These are phyloP conservation scores for Dactylellina cionopaga DNA, from an alignment of 2,329 filamentous ascomycete species.

Conservation along the genomic window DNA sequence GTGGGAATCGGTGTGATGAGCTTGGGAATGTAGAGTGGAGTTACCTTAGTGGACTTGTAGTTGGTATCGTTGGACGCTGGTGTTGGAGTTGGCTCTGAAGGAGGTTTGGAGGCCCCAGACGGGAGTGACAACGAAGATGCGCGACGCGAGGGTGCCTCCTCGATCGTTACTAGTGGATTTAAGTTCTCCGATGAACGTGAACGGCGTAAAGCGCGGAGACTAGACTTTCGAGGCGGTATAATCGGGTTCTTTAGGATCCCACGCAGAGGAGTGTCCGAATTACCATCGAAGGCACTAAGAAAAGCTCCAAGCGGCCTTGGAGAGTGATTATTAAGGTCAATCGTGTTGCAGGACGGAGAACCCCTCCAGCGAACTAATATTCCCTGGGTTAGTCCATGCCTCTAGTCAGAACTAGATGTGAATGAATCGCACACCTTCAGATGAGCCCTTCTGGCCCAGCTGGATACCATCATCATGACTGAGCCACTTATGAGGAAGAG, in stretches of 20 bases:
- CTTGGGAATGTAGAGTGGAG: background rate
- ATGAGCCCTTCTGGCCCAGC: background rate
- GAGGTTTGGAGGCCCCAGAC: background rate
- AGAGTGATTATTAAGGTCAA: background rate
- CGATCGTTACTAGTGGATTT: background rate
- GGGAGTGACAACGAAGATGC: conserved; percentile 33
- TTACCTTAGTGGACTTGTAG: background rate
- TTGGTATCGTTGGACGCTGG: background rate
- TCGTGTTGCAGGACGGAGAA: background rate
- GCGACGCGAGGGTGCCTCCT: conserved; percentile 10
- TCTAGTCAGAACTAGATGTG: no score
- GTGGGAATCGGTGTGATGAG: conserved; percentile 23
- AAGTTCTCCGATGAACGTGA: conserved; percentile 36
- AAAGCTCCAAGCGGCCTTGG: background rate
- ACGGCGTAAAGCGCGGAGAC: conserved; percentile 26
- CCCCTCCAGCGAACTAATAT: background rate
- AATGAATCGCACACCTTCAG: conserved; percentile 1
- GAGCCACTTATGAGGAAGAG: background rate
- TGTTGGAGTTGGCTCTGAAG: background rate
- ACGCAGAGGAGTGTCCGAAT: conserved; percentile 27
- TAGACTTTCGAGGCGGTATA: conserved; percentile 32
- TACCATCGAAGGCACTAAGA: conserved; percentile 25
- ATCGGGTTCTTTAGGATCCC: conserved; percentile 34
- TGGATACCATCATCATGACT: background rate
- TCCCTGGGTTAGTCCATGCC: no score